Conservation (phyloP, 352 stramenopile species). For the Nothophytophthora sp. region DNA sequence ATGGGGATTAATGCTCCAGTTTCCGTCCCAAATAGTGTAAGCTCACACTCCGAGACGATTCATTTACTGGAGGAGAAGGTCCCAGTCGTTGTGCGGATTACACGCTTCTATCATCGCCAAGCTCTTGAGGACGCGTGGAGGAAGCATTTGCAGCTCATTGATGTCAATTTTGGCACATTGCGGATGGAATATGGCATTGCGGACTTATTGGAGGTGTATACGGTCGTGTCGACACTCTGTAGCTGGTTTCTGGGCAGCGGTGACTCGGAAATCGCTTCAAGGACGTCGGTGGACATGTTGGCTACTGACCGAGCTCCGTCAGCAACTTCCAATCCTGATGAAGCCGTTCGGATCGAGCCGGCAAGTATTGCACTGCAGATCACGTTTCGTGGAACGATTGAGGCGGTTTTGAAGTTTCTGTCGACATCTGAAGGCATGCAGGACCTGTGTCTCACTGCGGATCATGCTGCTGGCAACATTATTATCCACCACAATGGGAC, state of each 20-base stretch:
- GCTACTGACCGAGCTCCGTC: conserved; percentile 11
- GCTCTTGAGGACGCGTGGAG: conserved; percentile 43
- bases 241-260: conserved; percentile 23
- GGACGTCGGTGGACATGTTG: conserved; percentile 17
- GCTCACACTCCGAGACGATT: neutral
- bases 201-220: conserved; percentile 38
- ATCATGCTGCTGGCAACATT: conserved; percentile 47
- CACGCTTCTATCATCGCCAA: conserved; percentile 51
- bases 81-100: conserved; percentile 49
- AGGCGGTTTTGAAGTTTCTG: conserved; percentile 40
- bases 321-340: neutral
- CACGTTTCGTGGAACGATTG: conserved; percentile 47
- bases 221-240: conserved; percentile 15
- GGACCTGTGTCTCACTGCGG: conserved; percentile 32
- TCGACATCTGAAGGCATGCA: conserved; percentile 40
- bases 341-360: neutral
- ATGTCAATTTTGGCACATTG: conserved; percentile 53
- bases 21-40: neutral
- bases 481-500: conserved; percentile 44
- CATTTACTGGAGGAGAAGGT: conserved; percentile 45
- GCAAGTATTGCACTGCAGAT: conserved; percentile 56
- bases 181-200: conserved; percentile 42
- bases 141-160: conserved; percentile 54
- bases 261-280: conserved; percentile 9
- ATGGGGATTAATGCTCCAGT: conserved; percentile 22